Percentiles rank a stretch among this genome's conserved stretches.
These are phyloP conservation scores for Calocybe indica DNA, from an alignment of 768 basidiomycete genomes.

Conservation along the genomic window DNA sequence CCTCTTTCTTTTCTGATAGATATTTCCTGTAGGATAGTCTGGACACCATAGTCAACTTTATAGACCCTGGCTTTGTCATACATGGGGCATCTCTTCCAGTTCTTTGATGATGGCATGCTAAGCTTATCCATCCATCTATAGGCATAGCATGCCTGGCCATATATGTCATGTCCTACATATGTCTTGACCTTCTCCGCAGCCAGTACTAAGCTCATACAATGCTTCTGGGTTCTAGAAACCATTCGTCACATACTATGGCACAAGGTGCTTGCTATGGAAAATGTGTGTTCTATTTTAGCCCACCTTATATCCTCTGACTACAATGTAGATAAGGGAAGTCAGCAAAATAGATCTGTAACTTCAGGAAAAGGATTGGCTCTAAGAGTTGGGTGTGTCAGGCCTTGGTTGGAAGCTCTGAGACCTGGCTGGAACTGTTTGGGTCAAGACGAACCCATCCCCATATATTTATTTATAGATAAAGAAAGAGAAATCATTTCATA, in stretches of 20 bases:
- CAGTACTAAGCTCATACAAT: neutral
- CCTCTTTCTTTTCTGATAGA: constrained; percentile 21
- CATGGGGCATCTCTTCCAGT: constrained; percentile 47
- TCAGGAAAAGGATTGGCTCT: too few relatives aligned
- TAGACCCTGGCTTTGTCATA: constrained; percentile 67
- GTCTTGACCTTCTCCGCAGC: constrained; percentile 19
- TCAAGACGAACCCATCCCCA: too few relatives aligned
- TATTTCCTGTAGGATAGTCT: constrained; percentile 84
- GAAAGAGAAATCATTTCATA: too few relatives aligned
- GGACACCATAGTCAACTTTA: constrained; percentile 63
- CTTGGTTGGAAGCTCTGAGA: too few relatives aligned
- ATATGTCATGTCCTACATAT: constrained; percentile 65
- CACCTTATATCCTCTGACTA: constrained; percentile 2
- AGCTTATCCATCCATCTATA: constrained; percentile 16
- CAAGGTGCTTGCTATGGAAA: constrained; percentile 82
- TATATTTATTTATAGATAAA: too few relatives aligned
- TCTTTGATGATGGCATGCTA: neutral
- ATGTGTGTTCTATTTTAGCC: constrained; percentile 33
- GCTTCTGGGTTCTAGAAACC: constrained; percentile 40
- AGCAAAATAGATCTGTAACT: too few relatives aligned
- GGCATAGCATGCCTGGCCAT: constrained; percentile 59
- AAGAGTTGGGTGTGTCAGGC: too few relatives aligned
- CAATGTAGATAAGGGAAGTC: too few relatives aligned
- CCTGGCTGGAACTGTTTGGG: too few relatives aligned
- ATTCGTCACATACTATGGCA: constrained; percentile 74